phyloP scores from a whole-genome alignment of 495 filamentous ascomycete genomes.

The Podospora pseudocomata region DNA sequence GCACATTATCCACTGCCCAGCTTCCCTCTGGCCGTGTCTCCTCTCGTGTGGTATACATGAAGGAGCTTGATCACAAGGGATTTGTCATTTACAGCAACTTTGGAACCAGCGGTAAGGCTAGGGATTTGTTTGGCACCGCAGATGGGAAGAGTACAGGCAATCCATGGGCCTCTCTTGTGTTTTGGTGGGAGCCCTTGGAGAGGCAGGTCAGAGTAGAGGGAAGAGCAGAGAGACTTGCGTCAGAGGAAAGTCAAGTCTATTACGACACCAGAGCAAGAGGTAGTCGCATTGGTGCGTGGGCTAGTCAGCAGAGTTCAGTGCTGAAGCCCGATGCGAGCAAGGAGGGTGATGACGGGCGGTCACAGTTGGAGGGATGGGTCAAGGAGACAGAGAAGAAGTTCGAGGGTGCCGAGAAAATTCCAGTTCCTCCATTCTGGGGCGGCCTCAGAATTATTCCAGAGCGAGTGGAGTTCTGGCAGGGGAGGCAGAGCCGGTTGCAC shows the following conservation, averaged over 20 bases:
- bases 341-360: slow-evolving; percentile 55
- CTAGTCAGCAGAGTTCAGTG: slow-evolving; percentile 79
- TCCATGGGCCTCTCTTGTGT: slow-evolving; percentile 65
- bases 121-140: slow-evolving; percentile 49
- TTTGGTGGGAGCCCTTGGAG: slow-evolving; percentile 73
- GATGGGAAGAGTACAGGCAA: slow-evolving; percentile 47
- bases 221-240: slow-evolving; percentile 57
- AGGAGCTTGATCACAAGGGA: slow-evolving; percentile 71
- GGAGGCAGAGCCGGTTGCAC: slow-evolving; percentile 79
- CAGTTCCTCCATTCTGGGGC: slow-evolving; percentile 92
- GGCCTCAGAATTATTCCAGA: slow-evolving; percentile 82
- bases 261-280: slow-evolving; percentile 77
- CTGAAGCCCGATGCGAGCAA: slow-evolving; percentile 46
- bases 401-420: slow-evolving; percentile 70
- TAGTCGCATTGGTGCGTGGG: slow-evolving; percentile 88
- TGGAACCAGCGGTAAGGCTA: slow-evolving; percentile 67
- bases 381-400: slow-evolving; percentile 69
- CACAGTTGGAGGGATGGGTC: slow-evolving; percentile 63
- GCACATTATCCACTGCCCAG: slow-evolving; percentile 76
- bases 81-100: slow-evolving; percentile 95
- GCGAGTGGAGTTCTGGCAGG: slow-evolving; percentile 93
- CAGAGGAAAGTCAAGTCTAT: slow-evolving; percentile 80
- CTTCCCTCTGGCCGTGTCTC: slow-evolving; percentile 82
- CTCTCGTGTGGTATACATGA: slow-evolving; percentile 85
- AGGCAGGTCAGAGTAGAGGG: slow-evolving; percentile 87